A percentile compares a stretch with the other conserved stretches of the same genome.
Conservation (phyloP, 2,329 filamentous ascomycete genomes). For the Claviceps humidiphila region DNA sequence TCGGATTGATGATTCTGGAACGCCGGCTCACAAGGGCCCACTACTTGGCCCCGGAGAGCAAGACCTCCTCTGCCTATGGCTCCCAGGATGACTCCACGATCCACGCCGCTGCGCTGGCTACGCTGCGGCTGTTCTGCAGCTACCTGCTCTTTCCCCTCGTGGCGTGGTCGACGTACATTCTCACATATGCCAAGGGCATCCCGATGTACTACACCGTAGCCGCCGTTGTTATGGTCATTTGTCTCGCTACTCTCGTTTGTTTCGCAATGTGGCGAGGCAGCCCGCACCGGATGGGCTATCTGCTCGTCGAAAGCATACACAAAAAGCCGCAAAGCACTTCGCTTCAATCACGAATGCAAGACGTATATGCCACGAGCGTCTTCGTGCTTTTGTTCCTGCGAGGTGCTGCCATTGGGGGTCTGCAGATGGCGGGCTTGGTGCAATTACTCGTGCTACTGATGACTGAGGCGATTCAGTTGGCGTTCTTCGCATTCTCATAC, state of each 20-base stretch:
- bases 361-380: slow-evolving; percentile 50
- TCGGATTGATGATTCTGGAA: slow-evolving; percentile 37
- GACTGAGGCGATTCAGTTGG: slow-evolving; percentile 51
- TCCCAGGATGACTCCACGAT: not conserved
- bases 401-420: slow-evolving; percentile 53
- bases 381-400: slow-evolving; percentile 51
- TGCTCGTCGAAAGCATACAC: slow-evolving; percentile 32
- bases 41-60: not conserved
- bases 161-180: slow-evolving; percentile 59
- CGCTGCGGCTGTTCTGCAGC: slow-evolving; percentile 59
- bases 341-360: slow-evolving; percentile 29
- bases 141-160: slow-evolving; percentile 63
- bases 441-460: slow-evolving; percentile 56
- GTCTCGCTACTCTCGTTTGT: slow-evolving; percentile 13
- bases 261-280: slow-evolving; percentile 16
- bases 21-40: slow-evolving; percentile 11
- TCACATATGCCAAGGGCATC: slow-evolving; percentile 20
- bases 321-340: slow-evolving; percentile 50
- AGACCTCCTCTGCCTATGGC: not conserved
- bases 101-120: slow-evolving; percentile 24
- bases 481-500: slow-evolving; percentile 17
- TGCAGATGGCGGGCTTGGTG: slow-evolving; percentile 42
- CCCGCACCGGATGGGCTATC: slow-evolving; percentile 16
- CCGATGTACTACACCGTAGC: slow-evolving; percentile 22
- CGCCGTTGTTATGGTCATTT: slow-evolving; percentile 9